Evolutionary conservation across 768 basidiomycete genomes (phyloP), one percentile per base, ranked within the genome.

Genomic region (Agaricus blazei): DNA sequence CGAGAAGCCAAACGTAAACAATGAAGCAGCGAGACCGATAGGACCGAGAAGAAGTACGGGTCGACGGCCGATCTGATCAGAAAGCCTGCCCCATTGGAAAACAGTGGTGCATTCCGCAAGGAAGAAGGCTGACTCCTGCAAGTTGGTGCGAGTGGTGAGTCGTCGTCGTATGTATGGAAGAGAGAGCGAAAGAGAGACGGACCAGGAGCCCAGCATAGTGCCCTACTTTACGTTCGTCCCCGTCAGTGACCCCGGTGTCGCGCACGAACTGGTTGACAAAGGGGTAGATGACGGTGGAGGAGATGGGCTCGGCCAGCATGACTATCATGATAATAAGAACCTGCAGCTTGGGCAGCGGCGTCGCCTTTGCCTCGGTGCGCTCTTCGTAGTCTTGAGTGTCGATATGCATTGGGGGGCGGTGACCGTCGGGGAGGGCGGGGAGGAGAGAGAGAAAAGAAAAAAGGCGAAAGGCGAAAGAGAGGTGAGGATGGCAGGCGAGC

Each of bases 181-280:
- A 19, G 19, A 19, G 19, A 19, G 19, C 19, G 19, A 19, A 19
- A 19, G 19, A 24, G 14, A 52, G 38, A 59, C 71, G 51, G 50
- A 75, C 75, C 31, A 77, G 64, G 9, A 75, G 61, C 1, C 75
- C 75, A 34, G 72, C 71, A 57, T 71, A 76, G 50, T 77, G 74
- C 3, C 75, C 75, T 3, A 68, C 71, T 48, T 68, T 72, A 11
- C 60, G 57, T 51, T 73, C 73, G 46, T 75, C 69, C 24, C 72
- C 72, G 9, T 61, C 56, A 1, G 73, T 72, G 23, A 75, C 63
- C 0, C 74, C 74, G 7, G 68, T 69, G 46, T 65, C 65, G 31
- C 67, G 60, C 7, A 76, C 67, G 31, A 73, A 67, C 41, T 73
- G 68, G 47, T 70, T 70, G 19, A 73, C 65, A 54, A 75, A 76